Evolutionary conservation across 1,284 basidiomycete genomes (phyloP).

Genomic region (Porodaedalea pini): DNA sequence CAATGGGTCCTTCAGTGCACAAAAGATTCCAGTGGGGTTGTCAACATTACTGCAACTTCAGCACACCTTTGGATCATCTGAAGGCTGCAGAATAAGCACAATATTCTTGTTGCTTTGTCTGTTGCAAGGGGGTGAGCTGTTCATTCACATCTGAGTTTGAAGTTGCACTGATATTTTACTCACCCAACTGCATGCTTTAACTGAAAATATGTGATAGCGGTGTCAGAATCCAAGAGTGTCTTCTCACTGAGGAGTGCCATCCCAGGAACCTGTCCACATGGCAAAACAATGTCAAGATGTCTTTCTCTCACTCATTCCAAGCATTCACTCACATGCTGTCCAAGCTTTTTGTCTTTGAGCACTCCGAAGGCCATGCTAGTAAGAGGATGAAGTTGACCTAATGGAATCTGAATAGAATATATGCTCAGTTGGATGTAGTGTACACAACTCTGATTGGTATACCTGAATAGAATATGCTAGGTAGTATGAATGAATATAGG

Average conservation of each 20-base stretch:
- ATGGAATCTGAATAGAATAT: no score
- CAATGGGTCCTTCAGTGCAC: slow-evolving; percentile 11
- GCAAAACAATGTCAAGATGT: no score
- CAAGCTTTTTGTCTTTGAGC: slow-evolving; percentile 13
- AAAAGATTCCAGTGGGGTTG: no score
- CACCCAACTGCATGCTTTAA: slow-evolving; percentile 5
- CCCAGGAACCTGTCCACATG: slow-evolving; percentile 20
- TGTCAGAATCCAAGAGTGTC: background rate
- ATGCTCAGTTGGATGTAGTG: no score
- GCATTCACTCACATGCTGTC: slow-evolving; percentile 8
- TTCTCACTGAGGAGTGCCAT: slow-evolving; percentile 12
- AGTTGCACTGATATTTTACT: no score
- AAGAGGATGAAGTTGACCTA: background rate
- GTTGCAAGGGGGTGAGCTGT: background rate
- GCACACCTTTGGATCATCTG: slow-evolving; percentile 14
- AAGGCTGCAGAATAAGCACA: slow-evolving; percentile 17
- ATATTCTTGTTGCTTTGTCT: background rate
- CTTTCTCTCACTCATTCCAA: no score
- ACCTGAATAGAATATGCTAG: no score
- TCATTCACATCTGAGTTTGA: no score
- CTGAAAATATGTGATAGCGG: background rate
- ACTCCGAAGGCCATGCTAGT: slow-evolving; percentile 15
- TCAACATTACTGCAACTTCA: no score
- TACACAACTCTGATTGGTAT: no score
- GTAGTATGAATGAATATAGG: no score